A percentile compares a stretch with the other conserved stretches of the same genome.
phyloP scores from a whole-genome alignment of 257 asterid species.

The Solanum phureja region DNA sequence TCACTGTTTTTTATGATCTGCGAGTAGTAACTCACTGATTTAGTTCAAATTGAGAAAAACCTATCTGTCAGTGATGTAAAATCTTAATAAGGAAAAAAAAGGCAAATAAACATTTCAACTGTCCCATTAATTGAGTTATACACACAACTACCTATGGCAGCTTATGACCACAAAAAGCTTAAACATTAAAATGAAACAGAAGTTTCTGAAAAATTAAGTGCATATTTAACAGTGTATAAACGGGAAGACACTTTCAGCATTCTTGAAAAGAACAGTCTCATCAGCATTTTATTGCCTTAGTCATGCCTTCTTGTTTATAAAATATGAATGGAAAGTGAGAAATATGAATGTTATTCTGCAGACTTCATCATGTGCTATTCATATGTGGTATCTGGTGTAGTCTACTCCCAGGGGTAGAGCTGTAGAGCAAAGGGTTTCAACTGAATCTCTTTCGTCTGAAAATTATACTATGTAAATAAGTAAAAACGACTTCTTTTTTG shows the following conservation, averaged over 20 bases:
- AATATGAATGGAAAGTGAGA: background rate
- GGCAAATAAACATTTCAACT: background rate
- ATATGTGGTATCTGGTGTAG: background rate
- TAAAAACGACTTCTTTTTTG: background rate
- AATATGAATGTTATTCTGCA: background rate
- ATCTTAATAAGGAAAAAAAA: background rate
- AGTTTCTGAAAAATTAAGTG: background rate
- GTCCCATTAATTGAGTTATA: background rate
- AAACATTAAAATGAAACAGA: background rate
- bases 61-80: background rate
- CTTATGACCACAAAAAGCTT: background rate
- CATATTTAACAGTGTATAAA: background rate
- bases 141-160: background rate
- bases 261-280: background rate
- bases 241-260: background rate
- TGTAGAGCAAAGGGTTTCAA: background rate
- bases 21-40: background rate
- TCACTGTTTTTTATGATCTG: conserved; percentile 33
- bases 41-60: background rate
- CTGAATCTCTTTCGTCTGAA: background rate
- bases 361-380: background rate
- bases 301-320: background rate
- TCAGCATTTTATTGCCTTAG: background rate
- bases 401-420: background rate
- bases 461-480: background rate